Evolutionary conservation across 805 yeast species (phyloP), one percentile per base, ranked within the genome.

Genomic region (Ascoidea tarda): DNA sequence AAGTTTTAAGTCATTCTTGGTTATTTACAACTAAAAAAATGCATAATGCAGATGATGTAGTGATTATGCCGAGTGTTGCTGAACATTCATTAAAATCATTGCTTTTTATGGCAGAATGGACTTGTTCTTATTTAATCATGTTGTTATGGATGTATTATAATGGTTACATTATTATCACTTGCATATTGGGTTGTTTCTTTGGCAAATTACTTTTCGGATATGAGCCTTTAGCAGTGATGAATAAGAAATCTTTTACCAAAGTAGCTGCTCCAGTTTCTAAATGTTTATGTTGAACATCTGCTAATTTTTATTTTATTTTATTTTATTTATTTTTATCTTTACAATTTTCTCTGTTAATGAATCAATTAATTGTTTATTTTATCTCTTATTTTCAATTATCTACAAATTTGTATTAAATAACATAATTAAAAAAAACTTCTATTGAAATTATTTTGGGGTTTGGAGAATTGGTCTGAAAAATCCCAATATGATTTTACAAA

Each of bases 61-160:
- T 57, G 31, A 57, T 60, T 10, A 66, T 66, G 33, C 81, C 84
- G 4, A 65, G 66, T 10, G 55, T 74, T 0, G 50, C 67, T n/a
- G 80, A 79, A 57, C 87, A 82, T 59, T 6, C 76, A 4, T 58
- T 76, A 14, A 71, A 83, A 54, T 66, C 78, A 0, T 50, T 69
- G 2, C 58, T 81, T 44, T 82, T 75, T 63, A 74, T 79, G 1
- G 60, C 78, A 32, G 82, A 81, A 62, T 79, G 84, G 78, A 82
- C 82, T 2, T 71, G 77, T 14, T 76, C 82, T 4, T 82, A 82
- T 63, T 63, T 82, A 50, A 76, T 82, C 60, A 83, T 82, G 85
- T 72, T 83, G 69, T 66, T 83, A 59, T 82, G 81, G 69, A 82
- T 83, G 88, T 81, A 82, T 69, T 82, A 79, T 69, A 82, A 82